Evolutionary conservation across 768 basidiomycete species (phyloP), one percentile per base, ranked within the genome.

Genomic region (Trametes cinnabarina): DNA sequence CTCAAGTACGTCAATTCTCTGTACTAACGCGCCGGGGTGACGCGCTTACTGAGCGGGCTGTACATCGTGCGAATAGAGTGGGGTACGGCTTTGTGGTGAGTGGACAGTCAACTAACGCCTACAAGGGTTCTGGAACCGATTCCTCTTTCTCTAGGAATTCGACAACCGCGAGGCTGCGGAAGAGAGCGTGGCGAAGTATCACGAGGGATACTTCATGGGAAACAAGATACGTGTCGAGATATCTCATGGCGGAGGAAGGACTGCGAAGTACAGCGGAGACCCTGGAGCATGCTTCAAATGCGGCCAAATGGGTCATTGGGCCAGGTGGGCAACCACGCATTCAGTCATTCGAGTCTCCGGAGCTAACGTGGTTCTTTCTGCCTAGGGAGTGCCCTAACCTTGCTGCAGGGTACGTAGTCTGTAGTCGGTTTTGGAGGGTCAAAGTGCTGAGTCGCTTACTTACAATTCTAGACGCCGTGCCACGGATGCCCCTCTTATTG

Each of bases 61-160:
- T 65, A 63, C 47, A 55, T 61, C 22, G 51, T 61, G 59, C 23
- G 47, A 50, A 22, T 65, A 94, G 91, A 75, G 77, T 89, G 58
- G 92, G 92, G 25, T 94, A 92, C 74, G 92, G 92, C 60, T 94
- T 94, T 66, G 92, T 94, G 74, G 92, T 93, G 80, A 63, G 90
- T 77, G 34, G 23, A n/a, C 23, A 40, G 14, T 39, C 15, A 39
- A 23, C 23, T 12, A 14, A 41, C 17, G 35, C 47, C 37, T 2
- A 26, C 7, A 41, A 8, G 28, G 25, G 51, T 47, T 26, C 23
- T 52, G 23, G 55, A 47, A 2, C 28, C 47, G 19, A 60, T 25
- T 30, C 42, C 49, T 37, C 58, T 68, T 51, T 23, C 25, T 37
- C 25, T 46, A 94, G 91, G 92, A 93, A 83, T 94, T 94, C 63